These are phyloP conservation scores for Chytriomyces sp. DNA, from an alignment of 192 early-diverging fungal species.

Conservation along the genomic window DNA sequence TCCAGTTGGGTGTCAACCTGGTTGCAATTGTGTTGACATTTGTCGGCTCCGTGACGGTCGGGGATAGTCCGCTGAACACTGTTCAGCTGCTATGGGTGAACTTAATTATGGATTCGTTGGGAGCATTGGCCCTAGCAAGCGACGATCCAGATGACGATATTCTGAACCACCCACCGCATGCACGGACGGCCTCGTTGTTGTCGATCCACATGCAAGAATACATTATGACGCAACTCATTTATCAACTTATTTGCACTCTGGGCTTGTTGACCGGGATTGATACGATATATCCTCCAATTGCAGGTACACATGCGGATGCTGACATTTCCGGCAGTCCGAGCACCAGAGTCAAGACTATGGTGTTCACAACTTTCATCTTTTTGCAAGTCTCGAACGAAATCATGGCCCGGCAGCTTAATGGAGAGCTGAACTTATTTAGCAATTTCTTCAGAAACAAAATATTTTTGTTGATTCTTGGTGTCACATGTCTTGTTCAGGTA, in stretches of 20 bases:
- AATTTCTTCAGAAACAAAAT: slow-evolving; percentile 50
- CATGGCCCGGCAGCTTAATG: slow-evolving; percentile 55
- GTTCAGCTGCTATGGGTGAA: slow-evolving; percentile 67
- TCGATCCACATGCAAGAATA: slow-evolving; percentile 52
- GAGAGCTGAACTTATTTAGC: slow-evolving; percentile 57
- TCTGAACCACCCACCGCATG: slow-evolving; percentile 53
- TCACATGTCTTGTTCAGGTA: slow-evolving; percentile 54
- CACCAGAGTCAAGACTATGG: slow-evolving; percentile 40
- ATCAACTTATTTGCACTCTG: slow-evolving; percentile 52
- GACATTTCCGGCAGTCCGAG: slow-evolving; percentile 31
- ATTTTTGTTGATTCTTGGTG: slow-evolving; percentile 47
- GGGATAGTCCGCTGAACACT: slow-evolving; percentile 48
- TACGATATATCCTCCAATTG: slow-evolving; percentile 32
- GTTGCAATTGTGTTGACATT: slow-evolving; percentile 58
- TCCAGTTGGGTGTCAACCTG: slow-evolving; percentile 57
- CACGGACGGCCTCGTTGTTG: slow-evolving; percentile 46
- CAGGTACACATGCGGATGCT: background rate
- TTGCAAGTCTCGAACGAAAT: slow-evolving; percentile 57
- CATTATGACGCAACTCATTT: slow-evolving; percentile 51
- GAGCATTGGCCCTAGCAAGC: slow-evolving; percentile 54
- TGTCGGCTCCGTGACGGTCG: slow-evolving; percentile 53
- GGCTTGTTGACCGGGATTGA: slow-evolving; percentile 45
- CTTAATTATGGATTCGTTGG: slow-evolving; percentile 65
- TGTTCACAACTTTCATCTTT: slow-evolving; percentile 60
- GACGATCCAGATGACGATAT: slow-evolving; percentile 64